Conservation (phyloP, 768 basidiomycete species). For the Rhodotorula kratochvilovae region DNA sequence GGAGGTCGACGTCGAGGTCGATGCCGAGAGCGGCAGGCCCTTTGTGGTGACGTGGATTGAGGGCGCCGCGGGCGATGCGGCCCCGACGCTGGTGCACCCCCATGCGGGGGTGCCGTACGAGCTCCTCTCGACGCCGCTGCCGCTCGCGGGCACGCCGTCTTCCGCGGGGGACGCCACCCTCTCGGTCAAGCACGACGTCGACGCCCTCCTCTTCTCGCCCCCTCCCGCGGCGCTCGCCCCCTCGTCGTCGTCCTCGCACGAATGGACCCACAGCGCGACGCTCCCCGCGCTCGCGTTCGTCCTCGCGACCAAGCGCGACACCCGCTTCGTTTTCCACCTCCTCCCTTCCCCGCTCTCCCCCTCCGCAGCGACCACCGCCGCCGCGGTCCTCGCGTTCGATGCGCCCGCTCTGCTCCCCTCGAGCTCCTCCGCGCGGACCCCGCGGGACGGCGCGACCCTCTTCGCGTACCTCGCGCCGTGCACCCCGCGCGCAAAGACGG, state of each 20-base stretch:
- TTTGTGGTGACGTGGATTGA: constrained; percentile 66
- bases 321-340: constrained; percentile 77
- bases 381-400: constrained; percentile 53
- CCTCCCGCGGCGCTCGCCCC: constrained; percentile 36
- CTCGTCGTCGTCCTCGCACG: too few relatives aligned
- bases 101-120: constrained; percentile 13
- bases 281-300: constrained; percentile 89
- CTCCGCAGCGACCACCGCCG: not conserved
- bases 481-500: constrained; percentile 8
- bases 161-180: constrained; percentile 49
- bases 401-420: constrained; percentile 8
- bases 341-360: constrained; percentile 41
- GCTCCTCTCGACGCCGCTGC: constrained; percentile 68
- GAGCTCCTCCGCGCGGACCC: not conserved
- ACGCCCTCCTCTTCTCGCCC: constrained; percentile 60
- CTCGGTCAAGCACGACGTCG: constrained; percentile 66
- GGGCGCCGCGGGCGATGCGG: constrained; percentile 49
- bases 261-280: constrained; percentile 74
- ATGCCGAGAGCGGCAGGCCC: constrained; percentile 64
- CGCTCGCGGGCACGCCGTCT: constrained; percentile 43
- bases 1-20: constrained; percentile 87
- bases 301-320: constrained; percentile 84
- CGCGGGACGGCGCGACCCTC: constrained; percentile 25
- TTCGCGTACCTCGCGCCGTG: constrained; percentile 35
- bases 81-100: constrained; percentile 45